A percentile compares a stretch with the other conserved stretches of the same genome.
phyloP scores from a whole-genome alignment of 495 filamentous ascomycete genomes.

The Cercophora sp. region DNA sequence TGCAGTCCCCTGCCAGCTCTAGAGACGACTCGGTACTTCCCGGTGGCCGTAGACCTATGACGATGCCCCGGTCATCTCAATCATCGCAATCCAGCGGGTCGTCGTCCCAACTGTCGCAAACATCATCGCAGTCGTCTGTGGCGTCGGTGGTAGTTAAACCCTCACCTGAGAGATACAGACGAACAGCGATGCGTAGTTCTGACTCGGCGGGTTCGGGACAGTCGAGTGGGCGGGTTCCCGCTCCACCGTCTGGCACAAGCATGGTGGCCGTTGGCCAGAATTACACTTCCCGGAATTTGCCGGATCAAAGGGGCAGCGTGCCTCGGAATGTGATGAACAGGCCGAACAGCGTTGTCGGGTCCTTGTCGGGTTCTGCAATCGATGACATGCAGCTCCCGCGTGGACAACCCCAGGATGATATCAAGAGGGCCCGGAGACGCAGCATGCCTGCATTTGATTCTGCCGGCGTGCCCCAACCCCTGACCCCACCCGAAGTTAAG shows the following conservation, averaged over 20 bases:
- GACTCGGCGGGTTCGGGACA: constrained; percentile 30
- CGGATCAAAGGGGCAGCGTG: constrained; percentile 24
- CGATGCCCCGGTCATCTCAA: constrained; percentile 29
- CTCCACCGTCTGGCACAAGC: constrained; percentile 30
- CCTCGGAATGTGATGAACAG: constrained; percentile 31
- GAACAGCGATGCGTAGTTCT: constrained; percentile 39
- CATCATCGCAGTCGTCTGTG: constrained; percentile 24
- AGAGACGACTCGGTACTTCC: constrained; percentile 33
- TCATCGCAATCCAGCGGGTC: constrained; percentile 27
- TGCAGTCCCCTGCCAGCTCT: constrained; percentile 14
- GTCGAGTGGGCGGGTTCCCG: constrained; percentile 28
- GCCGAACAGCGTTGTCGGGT: constrained; percentile 45
- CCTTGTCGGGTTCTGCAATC: constrained; percentile 32
- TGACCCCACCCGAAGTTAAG: constrained; percentile 37
- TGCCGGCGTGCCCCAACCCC: constrained; percentile 43
- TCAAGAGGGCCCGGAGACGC: constrained; percentile 73
- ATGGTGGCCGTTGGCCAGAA: constrained; percentile 41
- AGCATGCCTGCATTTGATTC: constrained; percentile 81
- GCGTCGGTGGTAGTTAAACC: constrained; percentile 37
- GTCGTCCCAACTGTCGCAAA: constrained; percentile 22
- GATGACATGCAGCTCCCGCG: constrained; percentile 54
- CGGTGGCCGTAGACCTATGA: constrained; percentile 21
- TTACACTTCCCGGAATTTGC: constrained; percentile 31
- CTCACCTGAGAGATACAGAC: constrained; percentile 53
- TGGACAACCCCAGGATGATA: constrained; percentile 52